Percentiles rank a stretch among this genome's conserved stretches.
Evolutionary conservation across 83 land plant species (phyloP).

Genomic region (Picea abies): DNA sequence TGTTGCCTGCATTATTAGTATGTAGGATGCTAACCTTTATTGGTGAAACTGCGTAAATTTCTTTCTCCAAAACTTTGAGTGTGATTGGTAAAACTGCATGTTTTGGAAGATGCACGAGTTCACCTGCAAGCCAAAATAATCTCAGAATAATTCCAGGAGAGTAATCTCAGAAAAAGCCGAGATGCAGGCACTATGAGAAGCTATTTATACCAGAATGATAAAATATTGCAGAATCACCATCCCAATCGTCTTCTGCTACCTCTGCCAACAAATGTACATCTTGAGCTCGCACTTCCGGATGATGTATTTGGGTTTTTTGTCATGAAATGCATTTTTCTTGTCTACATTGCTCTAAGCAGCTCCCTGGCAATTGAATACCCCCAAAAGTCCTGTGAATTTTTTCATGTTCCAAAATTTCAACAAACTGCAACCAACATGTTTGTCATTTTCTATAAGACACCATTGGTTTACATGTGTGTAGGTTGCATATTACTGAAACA

Average conservation of each 20-base stretch:
- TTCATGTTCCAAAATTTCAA: too few species aligned
- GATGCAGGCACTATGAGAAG: not conserved
- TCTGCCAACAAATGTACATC: slow-evolving; percentile 27
- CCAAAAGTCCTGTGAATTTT: too few species aligned
- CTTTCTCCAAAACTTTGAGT: not conserved
- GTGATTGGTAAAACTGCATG: not conserved
- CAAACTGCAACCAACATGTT: too few species aligned
- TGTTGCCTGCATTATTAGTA: not conserved
- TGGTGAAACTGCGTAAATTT: slow-evolving; percentile 20
- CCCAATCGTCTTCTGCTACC: slow-evolving; percentile 18
- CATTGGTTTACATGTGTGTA: too few species aligned
- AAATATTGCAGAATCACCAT: not conserved
- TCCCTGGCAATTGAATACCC: slow-evolving; percentile 27
- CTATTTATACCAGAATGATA: not conserved
- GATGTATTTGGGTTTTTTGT: slow-evolving; percentile 14
- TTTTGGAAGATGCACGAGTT: slow-evolving; percentile 8
- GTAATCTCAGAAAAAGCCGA: too few species aligned
- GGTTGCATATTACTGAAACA: too few species aligned
- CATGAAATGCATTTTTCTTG: slow-evolving; percentile 22
- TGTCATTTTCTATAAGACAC: too few species aligned
- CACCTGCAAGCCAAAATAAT: not conserved
- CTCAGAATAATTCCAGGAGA: too few species aligned
- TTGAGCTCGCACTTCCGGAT: slow-evolving; percentile 18
- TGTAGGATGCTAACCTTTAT: slow-evolving; percentile 18
- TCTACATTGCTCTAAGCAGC: slow-evolving; percentile 45